Evolutionary conservation across 2,329 filamentous ascomycete genomes (phyloP).

Genomic region (Penicillium sclerotiorum): DNA sequence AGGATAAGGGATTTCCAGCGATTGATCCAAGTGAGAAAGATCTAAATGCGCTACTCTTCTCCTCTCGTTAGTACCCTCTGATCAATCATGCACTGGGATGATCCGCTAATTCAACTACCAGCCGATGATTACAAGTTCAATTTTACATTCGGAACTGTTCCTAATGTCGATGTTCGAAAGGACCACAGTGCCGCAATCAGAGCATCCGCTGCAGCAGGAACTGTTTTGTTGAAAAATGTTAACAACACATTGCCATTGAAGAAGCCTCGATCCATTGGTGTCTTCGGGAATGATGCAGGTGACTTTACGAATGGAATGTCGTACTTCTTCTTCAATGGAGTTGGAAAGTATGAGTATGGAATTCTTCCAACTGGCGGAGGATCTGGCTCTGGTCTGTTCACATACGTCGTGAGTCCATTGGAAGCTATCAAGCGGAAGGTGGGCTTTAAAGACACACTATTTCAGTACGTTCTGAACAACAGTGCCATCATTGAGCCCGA

Average conservation of each 20-base stretch:
- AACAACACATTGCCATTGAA: conserved; percentile 47
- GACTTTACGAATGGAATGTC: neutral
- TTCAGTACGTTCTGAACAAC: conserved; percentile 26
- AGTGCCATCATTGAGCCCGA: neutral
- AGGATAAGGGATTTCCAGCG: conserved; percentile 48
- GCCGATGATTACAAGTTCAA: conserved; percentile 37
- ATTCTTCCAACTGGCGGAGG: conserved; percentile 20
- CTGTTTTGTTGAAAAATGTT: conserved; percentile 53
- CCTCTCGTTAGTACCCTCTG: neutral
- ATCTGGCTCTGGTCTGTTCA: conserved; percentile 23
- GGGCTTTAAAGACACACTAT: conserved; percentile 24
- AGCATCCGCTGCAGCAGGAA: conserved; percentile 48
- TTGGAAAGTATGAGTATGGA: conserved; percentile 13
- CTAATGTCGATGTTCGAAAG: conserved; percentile 40
- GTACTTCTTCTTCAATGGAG: neutral
- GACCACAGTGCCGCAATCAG: conserved; percentile 44
- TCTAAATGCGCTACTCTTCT: neutral
- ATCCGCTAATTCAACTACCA: neutral
- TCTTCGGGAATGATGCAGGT: conserved; percentile 53
- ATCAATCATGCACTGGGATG: neutral
- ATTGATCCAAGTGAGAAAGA: conserved; percentile 23
- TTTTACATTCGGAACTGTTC: conserved; percentile 46
- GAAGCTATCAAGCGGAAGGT: conserved; percentile 32
- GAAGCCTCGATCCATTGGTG: conserved; percentile 49
- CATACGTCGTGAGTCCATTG: conserved; percentile 31